phyloP scores from a whole-genome alignment of 495 filamentous ascomycete species.

The Cladorrhinum samala region DNA sequence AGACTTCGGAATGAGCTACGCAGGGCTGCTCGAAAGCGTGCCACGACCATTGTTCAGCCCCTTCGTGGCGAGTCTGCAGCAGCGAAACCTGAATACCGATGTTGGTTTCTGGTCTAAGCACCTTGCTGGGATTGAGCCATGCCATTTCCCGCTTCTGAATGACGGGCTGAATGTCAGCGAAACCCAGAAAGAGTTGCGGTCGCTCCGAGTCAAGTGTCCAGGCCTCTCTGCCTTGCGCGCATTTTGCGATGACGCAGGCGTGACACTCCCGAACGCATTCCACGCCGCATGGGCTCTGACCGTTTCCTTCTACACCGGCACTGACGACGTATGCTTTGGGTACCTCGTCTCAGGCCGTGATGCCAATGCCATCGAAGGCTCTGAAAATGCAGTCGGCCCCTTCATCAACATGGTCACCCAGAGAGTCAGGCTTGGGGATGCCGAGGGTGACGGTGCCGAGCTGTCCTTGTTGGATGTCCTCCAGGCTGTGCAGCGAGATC shows the following conservation, averaged over 20 bases:
- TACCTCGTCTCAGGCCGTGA: constrained; percentile 40
- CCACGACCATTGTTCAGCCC: constrained; percentile 32
- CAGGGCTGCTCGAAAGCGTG: neutral
- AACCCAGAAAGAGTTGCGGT: constrained; percentile 5
- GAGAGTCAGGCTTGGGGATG: constrained; percentile 21
- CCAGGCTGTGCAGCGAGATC: constrained; percentile 27
- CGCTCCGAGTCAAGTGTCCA: constrained; percentile 11
- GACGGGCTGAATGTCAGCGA: constrained; percentile 6
- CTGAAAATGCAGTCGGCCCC: constrained; percentile 44
- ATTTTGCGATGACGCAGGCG: constrained; percentile 11
- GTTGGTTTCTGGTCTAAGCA: constrained; percentile 18
- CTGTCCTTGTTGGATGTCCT: constrained; percentile 9
- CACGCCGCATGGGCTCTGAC: constrained; percentile 39
- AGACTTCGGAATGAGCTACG: constrained; percentile 11
- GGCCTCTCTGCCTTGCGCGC: constrained; percentile 6
- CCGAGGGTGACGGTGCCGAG: neutral
- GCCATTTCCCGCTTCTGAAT: constrained; percentile 20
- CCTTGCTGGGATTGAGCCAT: constrained; percentile 21
- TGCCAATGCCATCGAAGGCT: constrained; percentile 34
- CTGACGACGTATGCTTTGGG: constrained; percentile 39
- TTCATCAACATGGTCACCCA: constrained; percentile 55
- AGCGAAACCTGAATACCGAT: constrained; percentile 43
- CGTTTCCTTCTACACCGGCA: constrained; percentile 33
- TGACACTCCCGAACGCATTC: constrained; percentile 26
- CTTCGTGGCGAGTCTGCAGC: constrained; percentile 45